Evolutionary conservation across 805 yeast genomes (phyloP), one percentile per base, ranked within the genome.

Genomic region (Helenozyma baotianmanensis): DNA sequence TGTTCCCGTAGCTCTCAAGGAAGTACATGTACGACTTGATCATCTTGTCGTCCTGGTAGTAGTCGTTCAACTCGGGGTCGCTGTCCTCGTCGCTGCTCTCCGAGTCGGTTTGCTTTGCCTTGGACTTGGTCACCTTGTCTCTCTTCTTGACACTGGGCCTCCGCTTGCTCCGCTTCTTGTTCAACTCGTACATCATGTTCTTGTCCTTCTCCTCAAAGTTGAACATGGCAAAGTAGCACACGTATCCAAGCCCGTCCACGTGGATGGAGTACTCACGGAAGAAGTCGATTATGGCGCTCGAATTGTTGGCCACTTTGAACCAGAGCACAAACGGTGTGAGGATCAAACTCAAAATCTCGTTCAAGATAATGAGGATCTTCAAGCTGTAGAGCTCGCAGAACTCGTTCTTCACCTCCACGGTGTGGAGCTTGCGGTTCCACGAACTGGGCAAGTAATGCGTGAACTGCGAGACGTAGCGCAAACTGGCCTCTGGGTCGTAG

Each of bases 161-260:
- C 43, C 40, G 30, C 29, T 29, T 36, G 38, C 24, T 33, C 30
- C 35, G 45, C 36, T 37, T 45, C 39, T 45, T 57, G 38, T 45
- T 55, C 45, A 43, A 41, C 33, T 52, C 58, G 39, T 38, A 36
- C 68, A 63, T 60, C 70, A 60, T 70, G 42, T 64, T 64, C 39
- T 64, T 60, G 35, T 68, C 72, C 39, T 72, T 70, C 42, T 76
- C 76, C 40, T 80, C 88, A 41, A 82, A 77, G 45, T 86, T 82
- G 60, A 92, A 92, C 80, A 86, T 85, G 2, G 97, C 97, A 68
- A 81, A 87, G 19, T 86, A 80, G 53, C 97, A 90, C 23, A 92
- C 95, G 51, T 89, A 82, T 0, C 98, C 99, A 25, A 92, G 64
- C 0, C 96, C 97, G 61, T 89, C 97, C 29, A 89, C 86, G 54